Evolutionary conservation across 179 eudicot genomes (phyloP).

Genomic region (Carnegiea gigantea): DNA sequence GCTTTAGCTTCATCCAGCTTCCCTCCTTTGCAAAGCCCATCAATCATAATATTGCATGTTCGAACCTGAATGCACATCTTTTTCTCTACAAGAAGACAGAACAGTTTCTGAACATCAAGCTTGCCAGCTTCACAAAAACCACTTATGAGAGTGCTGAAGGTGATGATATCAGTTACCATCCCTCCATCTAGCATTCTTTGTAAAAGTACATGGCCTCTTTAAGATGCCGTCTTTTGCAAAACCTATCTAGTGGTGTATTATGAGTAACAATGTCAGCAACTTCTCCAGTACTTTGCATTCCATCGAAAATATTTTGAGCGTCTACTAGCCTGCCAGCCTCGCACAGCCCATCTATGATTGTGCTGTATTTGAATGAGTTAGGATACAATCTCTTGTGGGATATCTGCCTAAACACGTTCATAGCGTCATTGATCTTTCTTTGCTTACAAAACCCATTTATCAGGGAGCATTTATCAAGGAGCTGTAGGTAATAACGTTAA

Average conservation of each 20-base stretch:
- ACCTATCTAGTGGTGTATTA: slow-evolving; percentile 7
- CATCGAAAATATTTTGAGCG: not conserved
- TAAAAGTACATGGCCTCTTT: slow-evolving; percentile 17
- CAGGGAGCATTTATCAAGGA: slow-evolving; percentile 8
- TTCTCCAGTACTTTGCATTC: slow-evolving; percentile 7
- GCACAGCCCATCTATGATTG: not conserved
- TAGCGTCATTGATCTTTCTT: no score
- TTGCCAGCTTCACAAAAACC: slow-evolving; percentile 6
- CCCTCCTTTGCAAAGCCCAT: slow-evolving; percentile 10
- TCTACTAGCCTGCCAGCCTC: not conserved
- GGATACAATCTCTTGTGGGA: no score
- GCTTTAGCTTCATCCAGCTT: not conserved
- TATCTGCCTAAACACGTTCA: no score
- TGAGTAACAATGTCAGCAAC: slow-evolving; percentile 9
- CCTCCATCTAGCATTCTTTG: not conserved
- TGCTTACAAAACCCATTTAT: slow-evolving; percentile 11
- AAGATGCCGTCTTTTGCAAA: slow-evolving; percentile 5
- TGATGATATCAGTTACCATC: not conserved
- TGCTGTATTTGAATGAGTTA: no score
- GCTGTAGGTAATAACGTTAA: not conserved
- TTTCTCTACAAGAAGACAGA: not conserved
- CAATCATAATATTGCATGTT: slow-evolving; percentile 10
- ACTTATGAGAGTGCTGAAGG: not conserved
- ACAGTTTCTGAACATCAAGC: not conserved
- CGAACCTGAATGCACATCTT: not conserved